Base-by-base conservation (phyloP, 768 basidiomycete genomes). In the Leccinum pellstonianum region DNA sequence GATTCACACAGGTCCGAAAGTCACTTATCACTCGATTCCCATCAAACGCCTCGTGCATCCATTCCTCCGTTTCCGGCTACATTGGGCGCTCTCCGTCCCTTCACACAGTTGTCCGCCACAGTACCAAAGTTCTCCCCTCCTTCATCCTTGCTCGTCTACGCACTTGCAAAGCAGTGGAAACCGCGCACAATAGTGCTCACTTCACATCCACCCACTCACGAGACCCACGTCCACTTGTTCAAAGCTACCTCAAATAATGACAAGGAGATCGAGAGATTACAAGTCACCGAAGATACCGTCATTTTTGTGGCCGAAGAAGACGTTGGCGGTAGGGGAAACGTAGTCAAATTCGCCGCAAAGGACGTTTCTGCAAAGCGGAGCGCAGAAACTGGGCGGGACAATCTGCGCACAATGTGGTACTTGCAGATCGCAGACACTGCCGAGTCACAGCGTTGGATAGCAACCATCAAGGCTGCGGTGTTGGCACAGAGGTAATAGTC, bases 371-470 rank as follows among this genome's bases (percentile, higher is more conserved):
- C 78, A 3, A 71, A 75, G 67, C 73, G 64, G 58, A 63, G 56
- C 58, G 72, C 57, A 72, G 2, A 53, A 9, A 10, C 35, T 14
- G 49, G 23, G 10, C 61, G 57, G 19, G 63, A 52, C 10, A 66
- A 15, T 56, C 15, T 12, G 15, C 58, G 38, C 29, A 55, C 61
- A 6, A 70, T 66, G 65, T 90, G 90, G 89, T 78, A 86, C 56
- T 71, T 93, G 56, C 87, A 91, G 57, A 86, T 91, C 56, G 64
- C 77, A 21, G 83, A 86, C 68, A 72, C 80, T 8, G 69, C 67
- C 1, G 87, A 88, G 67, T 83, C 87, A 11, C 88, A 91, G 66
- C 80, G 79, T 60, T 93, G 91, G 91, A 91, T 93, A 60, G 77
- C 82, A 5, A 79, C 80, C 23, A 88, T 93, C 65, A 93, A 92